Evolutionary conservation across 805 yeast genomes (phyloP), one percentile per base, ranked within the genome.

Genomic region (Clavispora fructus): DNA sequence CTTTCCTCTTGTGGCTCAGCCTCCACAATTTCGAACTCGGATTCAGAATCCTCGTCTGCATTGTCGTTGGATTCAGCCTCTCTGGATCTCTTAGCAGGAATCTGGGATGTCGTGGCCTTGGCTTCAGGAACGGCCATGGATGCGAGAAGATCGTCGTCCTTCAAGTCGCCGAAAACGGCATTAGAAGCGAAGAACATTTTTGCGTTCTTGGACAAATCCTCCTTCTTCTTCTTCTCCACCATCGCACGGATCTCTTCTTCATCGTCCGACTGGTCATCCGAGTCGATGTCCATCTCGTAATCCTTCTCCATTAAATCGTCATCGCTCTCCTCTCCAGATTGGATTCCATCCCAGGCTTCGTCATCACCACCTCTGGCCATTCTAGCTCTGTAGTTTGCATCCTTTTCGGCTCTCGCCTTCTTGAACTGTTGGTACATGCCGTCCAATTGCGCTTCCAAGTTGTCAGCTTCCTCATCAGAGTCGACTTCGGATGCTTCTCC

Each of bases 371-470:
- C 91, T 65, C 94, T 78, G 31, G 84, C 82, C 58, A 74, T 72
- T 59, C 82, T 85, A 23, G 92, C 90, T 54, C 79, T 75, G 56
- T 73, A 75, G 41, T 79, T 83, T 9, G 90, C 83, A 62, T 84
- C 85, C 55, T 79, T 77, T 61, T 85, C 90, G 28, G 85, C 74
- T 61, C 73, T 78, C 54, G 80, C 70, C 49, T 80, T 77, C 61
- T 87, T 87, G 62, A 79, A 89, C 35, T 77, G 72, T 42, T 73
- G 69, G 61, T 91, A 91, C 96, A 90, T 87, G 49, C 74, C 76
- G 62, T 91, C 89, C 47, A 94, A 74, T 67, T 90, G 87, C 9
- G 78, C 81, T 59, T 91, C 99, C 48, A 94, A 75, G 52, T 77
- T 80, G 58, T 82, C 91, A 9, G 71, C 60, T 53, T 79, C 84